phyloP scores from a whole-genome alignment of 257 asterid genomes.

The Jacaranda mimosifolia region DNA sequence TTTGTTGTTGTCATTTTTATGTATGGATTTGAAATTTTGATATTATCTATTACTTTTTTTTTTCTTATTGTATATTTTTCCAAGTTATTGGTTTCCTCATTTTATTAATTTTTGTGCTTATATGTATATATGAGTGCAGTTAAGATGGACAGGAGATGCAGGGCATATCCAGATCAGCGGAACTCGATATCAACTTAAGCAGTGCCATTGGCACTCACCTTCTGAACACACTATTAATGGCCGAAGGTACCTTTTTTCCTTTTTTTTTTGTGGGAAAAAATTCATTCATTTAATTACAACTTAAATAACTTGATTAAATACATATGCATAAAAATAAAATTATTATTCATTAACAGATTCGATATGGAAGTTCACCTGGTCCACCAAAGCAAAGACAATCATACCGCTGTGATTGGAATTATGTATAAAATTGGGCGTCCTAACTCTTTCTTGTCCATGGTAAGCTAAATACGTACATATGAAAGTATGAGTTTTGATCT shows the following conservation, averaged over 20 bases:
- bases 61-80: neutral
- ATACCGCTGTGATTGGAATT: constrained; percentile 61
- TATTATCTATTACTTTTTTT: neutral
- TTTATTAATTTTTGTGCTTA: neutral
- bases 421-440: constrained; percentile 58
- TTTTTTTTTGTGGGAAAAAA: neutral
- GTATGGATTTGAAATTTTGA: too few species aligned
- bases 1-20: too few species aligned
- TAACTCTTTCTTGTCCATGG: constrained; percentile 62
- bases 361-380: constrained; percentile 72
- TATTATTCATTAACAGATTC: constrained; percentile 40
- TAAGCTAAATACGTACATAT: constrained; percentile 1
- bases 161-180: constrained; percentile 62
- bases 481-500: too few species aligned
- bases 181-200: constrained; percentile 51
- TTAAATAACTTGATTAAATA: neutral
- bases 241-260: constrained; percentile 42
- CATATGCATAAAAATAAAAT: neutral
- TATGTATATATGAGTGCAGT: constrained; percentile 38
- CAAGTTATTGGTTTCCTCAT: neutral
- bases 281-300: neutral
- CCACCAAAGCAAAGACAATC: constrained; percentile 52
- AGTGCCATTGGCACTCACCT: constrained; percentile 79
- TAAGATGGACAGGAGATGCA: constrained; percentile 58
- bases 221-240: constrained; percentile 75